These are phyloP conservation scores for Colletotrichum lindemuthianum DNA, from an alignment of 2,329 filamentous ascomycete genomes.

Conservation along the genomic window DNA sequence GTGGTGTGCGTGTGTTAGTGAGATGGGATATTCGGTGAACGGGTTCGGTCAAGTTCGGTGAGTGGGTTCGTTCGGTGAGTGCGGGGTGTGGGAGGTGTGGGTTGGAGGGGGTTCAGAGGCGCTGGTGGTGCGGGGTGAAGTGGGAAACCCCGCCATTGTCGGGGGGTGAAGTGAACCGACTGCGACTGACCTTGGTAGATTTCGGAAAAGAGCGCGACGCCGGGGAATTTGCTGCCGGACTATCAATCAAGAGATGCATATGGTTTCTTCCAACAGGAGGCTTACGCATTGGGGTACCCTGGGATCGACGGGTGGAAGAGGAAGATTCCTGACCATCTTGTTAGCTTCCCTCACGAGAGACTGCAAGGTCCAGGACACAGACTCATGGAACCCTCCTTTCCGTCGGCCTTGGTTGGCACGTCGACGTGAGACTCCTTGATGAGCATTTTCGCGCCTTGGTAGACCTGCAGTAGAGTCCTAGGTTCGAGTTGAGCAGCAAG, in stretches of 20 bases:
- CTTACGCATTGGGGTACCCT: slow-evolving; percentile 85
- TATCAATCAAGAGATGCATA: not conserved
- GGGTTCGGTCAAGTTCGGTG: not conserved
- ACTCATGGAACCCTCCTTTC: slow-evolving; percentile 66
- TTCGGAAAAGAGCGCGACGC: slow-evolving; percentile 89
- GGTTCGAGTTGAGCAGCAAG: not conserved
- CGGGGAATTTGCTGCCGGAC: slow-evolving; percentile 72
- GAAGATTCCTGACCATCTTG: slow-evolving; percentile 75
- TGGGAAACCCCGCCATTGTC: slow-evolving; percentile 20
- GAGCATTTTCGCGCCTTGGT: slow-evolving; percentile 53
- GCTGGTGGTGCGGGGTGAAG: slow-evolving; percentile 12
- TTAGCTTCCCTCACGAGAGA: slow-evolving; percentile 4
- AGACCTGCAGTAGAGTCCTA: not conserved
- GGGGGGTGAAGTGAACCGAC: slow-evolving; percentile 17
- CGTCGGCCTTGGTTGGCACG: slow-evolving; percentile 60
- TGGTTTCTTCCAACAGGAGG: not conserved
- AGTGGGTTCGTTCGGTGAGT: slow-evolving; percentile 4
- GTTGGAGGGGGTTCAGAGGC: slow-evolving; percentile 25
- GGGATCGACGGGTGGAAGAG: slow-evolving; percentile 87
- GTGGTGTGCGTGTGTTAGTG: not conserved
- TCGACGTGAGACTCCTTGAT: slow-evolving; percentile 64
- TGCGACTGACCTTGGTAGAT: slow-evolving; percentile 85
- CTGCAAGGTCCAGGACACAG: slow-evolving; percentile 13
- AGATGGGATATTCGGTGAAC: not conserved
- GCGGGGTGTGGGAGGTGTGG: slow-evolving; percentile 4